Evolutionary conservation across 495 filamentous ascomycete genomes (phyloP), one percentile per base, ranked within the genome.

Genomic region (Penicillium atrosanguineum): DNA sequence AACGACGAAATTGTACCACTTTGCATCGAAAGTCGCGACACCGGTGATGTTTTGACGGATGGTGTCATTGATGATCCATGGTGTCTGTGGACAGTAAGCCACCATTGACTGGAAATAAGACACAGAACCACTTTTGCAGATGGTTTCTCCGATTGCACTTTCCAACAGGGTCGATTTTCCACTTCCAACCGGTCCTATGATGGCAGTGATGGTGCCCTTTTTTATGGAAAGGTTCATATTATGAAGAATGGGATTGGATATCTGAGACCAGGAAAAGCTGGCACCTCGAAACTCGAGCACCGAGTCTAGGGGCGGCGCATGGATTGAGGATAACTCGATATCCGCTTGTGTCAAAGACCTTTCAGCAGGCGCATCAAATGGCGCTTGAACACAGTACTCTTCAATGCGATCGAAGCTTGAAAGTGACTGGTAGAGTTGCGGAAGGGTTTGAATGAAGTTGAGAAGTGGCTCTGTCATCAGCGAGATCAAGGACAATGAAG

Each of bases 11-110:
- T 57, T 56, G 42, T 73, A 74, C 70, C 70, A 75, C 7, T 48
- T 52, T 6, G 48, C 29, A 21, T 74, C 62, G 29, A 65, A 64
- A 0, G 14, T 16, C 1, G 46, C 38, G 5, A 37, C 40, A 6
- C 67, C 65, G 8, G 60, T 47, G 19, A 73, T 71, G 38, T 71
- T 77, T 6, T 75, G 52, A 12, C 65, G 62, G 20, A 81, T 70
- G 0, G 72, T 76, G 5, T 52, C 55, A 47, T 79, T 77, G 20
- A 60, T 48, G 2, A 78, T 56, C 65, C 71, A 79, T 0, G 77
- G 69, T 0, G 37, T 66, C 36, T 81, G 76, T 14, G 69, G 61
- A 34, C 75, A 79, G 31, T 69, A 79, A 0, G 73, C 73, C 4
- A 57, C 41, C 2, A 8, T 41, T 4, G 52, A 53, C 7, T 14